phyloP scores from a whole-genome alignment of 345 rosid species.

The Salix udensis region DNA sequence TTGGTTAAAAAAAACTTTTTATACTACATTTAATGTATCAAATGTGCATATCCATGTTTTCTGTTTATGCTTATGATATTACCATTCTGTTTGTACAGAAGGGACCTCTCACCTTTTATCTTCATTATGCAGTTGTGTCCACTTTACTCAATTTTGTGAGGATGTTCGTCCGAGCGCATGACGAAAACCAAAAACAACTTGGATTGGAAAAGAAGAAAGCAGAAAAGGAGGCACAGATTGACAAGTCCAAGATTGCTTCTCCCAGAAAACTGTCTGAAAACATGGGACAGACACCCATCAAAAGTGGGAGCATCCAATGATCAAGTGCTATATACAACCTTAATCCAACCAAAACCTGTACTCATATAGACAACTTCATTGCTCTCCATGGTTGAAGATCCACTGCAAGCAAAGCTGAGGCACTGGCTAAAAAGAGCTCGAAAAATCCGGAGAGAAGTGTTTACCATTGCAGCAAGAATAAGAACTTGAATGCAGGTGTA shows the following conservation, averaged over 20 bases:
- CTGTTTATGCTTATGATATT: background rate
- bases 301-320: conserved; percentile 10
- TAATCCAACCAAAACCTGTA: background rate
- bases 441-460: background rate
- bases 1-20: no score
- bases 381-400: background rate
- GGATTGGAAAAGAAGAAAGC: conserved; percentile 65
- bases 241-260: no score
- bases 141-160: conserved; percentile 69
- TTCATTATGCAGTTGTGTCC: conserved; percentile 58
- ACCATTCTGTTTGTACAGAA: background rate
- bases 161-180: conserved; percentile 70
- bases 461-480: conserved; percentile 8
- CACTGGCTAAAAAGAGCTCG: background rate
- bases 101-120: background rate
- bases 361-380: background rate
- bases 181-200: conserved; percentile 67
- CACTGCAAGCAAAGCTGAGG: background rate
- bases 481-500: background rate
- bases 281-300: no score
- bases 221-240: conserved; percentile 19
- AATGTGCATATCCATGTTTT: background rate
- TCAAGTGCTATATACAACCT: background rate
- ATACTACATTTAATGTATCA: background rate
- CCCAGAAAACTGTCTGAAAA: no score